Percentiles rank a stretch among this genome's conserved stretches.
phyloP scores from a whole-genome alignment of 768 basidiomycete species.

The Trametes sanguinea region DNA sequence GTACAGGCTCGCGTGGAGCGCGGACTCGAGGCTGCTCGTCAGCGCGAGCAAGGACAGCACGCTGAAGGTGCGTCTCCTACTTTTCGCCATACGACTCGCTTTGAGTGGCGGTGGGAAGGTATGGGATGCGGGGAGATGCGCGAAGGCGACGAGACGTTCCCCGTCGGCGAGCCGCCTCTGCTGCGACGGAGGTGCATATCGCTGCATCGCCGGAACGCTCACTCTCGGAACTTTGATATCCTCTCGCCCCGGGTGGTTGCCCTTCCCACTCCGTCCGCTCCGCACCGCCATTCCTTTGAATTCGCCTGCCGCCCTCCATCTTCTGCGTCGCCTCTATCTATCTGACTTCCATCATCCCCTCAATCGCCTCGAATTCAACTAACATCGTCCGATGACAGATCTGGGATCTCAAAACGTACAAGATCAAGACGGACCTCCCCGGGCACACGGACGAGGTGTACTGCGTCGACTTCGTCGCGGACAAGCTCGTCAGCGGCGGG shows the following conservation, averaged over 20 bases:
- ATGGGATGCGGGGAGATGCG: neutral
- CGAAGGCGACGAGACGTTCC: too few relatives aligned
- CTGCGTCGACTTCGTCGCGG: slow-evolving; percentile 98
- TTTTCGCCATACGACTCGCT: neutral
- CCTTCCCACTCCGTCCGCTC: neutral
- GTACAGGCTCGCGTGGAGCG: slow-evolving; percentile 93
- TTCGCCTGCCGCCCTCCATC: too few relatives aligned
- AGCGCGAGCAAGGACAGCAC: slow-evolving; percentile 97
- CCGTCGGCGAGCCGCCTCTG: too few relatives aligned
- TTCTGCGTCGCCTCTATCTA: too few relatives aligned
- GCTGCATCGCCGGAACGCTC: neutral
- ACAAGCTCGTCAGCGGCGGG: slow-evolving; percentile 99
- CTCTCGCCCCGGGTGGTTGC: neutral
- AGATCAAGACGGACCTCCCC: slow-evolving; percentile 90
- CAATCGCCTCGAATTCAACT: too few relatives aligned
- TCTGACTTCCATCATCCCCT: too few relatives aligned
- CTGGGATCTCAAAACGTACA: slow-evolving; percentile 96
- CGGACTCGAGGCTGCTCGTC: slow-evolving; percentile 88
- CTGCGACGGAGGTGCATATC: too few relatives aligned
- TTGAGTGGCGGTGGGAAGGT: too few relatives aligned
- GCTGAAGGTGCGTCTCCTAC: slow-evolving; percentile 66
- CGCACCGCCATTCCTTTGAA: neutral
- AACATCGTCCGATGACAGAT: slow-evolving; percentile 49
- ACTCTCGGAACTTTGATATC: neutral
- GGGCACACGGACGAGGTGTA: slow-evolving; percentile 98